phyloP scores from a whole-genome alignment of 2,329 filamentous ascomycete species.

The Tothia fuscella region DNA sequence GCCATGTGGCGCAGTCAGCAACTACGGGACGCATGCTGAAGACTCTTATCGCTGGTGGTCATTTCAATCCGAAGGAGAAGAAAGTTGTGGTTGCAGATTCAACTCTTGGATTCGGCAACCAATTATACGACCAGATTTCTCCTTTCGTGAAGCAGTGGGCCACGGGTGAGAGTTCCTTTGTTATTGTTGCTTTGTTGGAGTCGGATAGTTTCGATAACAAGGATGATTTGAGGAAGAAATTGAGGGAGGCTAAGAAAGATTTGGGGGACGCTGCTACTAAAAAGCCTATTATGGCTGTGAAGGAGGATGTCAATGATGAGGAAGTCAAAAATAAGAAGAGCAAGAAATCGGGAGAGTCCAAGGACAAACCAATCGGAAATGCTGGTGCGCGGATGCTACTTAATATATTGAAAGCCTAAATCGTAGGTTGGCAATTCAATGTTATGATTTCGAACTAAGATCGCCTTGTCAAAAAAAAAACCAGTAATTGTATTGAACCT shows the following conservation, averaged over 20 bases:
- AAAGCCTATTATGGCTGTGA: conserved; percentile 29
- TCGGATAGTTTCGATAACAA: conserved; percentile 39
- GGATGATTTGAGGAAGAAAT: conserved; percentile 31
- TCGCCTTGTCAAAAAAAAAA: too few relatives aligned
- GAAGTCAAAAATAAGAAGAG: conserved; percentile 17
- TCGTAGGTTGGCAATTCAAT: background rate
- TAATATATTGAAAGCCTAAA: background rate
- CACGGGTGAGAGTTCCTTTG: conserved; percentile 73
- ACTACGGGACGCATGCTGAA: conserved; percentile 77
- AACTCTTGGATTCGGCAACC: conserved; percentile 64
- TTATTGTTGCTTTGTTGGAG: conserved; percentile 72
- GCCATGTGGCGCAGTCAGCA: conserved; percentile 49
- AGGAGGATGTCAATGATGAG: conserved; percentile 11
- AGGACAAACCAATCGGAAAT: conserved; percentile 26
- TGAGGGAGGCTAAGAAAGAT: conserved; percentile 27
- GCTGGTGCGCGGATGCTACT: conserved; percentile 36
- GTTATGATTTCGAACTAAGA: too few relatives aligned
- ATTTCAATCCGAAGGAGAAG: conserved; percentile 65
- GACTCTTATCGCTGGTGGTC: conserved; percentile 77
- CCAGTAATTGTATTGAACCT: too few relatives aligned
- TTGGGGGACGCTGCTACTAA: conserved; percentile 29
- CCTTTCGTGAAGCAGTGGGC: conserved; percentile 71
- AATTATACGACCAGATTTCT: conserved; percentile 73
- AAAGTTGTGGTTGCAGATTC: conserved; percentile 59
- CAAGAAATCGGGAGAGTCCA: conserved; percentile 21